phyloP scores from a whole-genome alignment of 495 filamentous ascomycete genomes.

The Wilcoxina mikolae region DNA sequence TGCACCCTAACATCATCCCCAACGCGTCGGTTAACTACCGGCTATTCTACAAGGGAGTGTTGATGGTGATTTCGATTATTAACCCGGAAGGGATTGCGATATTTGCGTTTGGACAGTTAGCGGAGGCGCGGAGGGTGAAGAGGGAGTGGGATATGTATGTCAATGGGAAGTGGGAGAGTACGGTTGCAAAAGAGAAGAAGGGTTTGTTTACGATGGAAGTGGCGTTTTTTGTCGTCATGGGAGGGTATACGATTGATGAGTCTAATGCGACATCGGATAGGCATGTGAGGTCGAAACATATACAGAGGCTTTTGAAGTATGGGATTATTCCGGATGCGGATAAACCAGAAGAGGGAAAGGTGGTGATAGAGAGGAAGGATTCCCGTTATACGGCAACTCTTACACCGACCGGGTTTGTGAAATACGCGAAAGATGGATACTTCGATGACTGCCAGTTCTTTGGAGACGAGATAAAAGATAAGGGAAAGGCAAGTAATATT shows the following conservation, averaged over 20 bases:
- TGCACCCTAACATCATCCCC: conserved; percentile 13
- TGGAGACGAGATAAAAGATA: background rate
- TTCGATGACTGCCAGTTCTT: conserved; percentile 2
- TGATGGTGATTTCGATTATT: conserved; percentile 6
- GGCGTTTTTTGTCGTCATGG: conserved; percentile 18
- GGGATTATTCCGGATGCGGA: background rate
- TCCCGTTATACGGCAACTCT: conserved; percentile 7
- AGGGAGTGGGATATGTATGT: background rate
- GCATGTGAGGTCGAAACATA: too few species aligned
- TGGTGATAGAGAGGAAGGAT: background rate
- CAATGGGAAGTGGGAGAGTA: background rate
- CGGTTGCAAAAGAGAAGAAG: too few species aligned
- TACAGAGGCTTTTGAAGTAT: background rate
- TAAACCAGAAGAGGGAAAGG: background rate
- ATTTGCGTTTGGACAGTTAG: conserved; percentile 6
- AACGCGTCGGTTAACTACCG: background rate
- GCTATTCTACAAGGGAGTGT: background rate
- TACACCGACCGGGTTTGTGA: conserved; percentile 9
- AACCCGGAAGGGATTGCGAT: conserved; percentile 10
- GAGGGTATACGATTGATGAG: conserved; percentile 10
- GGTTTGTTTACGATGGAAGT: conserved; percentile 2
- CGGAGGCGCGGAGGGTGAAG: background rate
- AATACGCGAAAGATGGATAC: background rate
- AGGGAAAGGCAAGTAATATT: conserved; percentile 7
- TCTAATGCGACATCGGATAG: background rate